phyloP scores from a whole-genome alignment of 495 filamentous ascomycete genomes.

The Hapsidospora chrysogenum region DNA sequence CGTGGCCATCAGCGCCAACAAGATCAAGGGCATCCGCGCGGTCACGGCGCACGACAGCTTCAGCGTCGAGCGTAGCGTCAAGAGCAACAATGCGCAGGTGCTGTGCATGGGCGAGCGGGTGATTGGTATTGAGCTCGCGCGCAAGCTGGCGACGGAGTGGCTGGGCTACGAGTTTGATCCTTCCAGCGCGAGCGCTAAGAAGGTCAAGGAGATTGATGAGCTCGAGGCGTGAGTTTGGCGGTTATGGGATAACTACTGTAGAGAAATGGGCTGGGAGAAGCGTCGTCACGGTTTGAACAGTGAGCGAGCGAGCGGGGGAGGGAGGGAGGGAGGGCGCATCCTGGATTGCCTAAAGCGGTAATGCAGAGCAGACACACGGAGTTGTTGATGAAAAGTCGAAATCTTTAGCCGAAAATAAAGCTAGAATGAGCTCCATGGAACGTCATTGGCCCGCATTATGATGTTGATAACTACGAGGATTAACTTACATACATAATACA shows the following conservation, averaged over 20 bases:
- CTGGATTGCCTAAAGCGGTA: too few species aligned
- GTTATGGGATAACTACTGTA: background rate
- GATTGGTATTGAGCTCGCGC: slow-evolving; percentile 62
- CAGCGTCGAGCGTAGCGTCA: slow-evolving; percentile 61
- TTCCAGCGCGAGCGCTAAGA: slow-evolving; percentile 50
- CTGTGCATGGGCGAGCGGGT: slow-evolving; percentile 80
- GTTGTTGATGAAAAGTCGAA: too few species aligned
- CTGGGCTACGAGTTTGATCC: slow-evolving; percentile 68
- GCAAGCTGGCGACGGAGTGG: slow-evolving; percentile 66
- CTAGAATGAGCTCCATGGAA: too few species aligned
- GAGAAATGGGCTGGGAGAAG: too few species aligned
- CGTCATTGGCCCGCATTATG: too few species aligned
- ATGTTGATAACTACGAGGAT: too few species aligned
- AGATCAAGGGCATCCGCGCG: slow-evolving; percentile 68
- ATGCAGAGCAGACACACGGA: too few species aligned
- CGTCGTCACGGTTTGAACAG: too few species aligned
- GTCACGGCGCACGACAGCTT: slow-evolving; percentile 81
- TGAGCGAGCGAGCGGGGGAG: too few species aligned
- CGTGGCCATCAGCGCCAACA: slow-evolving; percentile 76
- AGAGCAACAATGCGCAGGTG: slow-evolving; percentile 79
- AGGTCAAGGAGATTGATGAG: slow-evolving; percentile 59
- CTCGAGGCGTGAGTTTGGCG: slow-evolving; percentile 34
- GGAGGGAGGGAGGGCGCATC: too few species aligned
- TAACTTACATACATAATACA: too few species aligned
- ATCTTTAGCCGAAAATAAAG: too few species aligned